phyloP scores from a whole-genome alignment of 441 rosid genomes.

The Aleurites moluccanus region DNA sequence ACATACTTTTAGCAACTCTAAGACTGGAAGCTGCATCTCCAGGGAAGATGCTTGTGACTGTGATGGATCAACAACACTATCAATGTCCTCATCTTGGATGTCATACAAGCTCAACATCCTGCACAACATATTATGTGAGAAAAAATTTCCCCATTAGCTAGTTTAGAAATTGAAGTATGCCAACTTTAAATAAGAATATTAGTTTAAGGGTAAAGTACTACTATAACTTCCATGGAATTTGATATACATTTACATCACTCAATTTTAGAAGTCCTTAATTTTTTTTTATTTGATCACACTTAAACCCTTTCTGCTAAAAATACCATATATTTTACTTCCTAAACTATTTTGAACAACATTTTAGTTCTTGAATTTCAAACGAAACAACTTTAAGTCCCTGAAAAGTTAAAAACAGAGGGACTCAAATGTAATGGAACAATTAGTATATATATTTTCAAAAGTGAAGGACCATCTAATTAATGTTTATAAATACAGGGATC shows the following conservation, averaged over 20 bases:
- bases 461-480: no score
- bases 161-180: conserved; percentile 9
- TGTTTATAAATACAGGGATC: no score
- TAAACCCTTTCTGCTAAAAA: not conserved
- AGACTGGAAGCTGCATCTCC: conserved; percentile 81
- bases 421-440: not conserved
- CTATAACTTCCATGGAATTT: not conserved
- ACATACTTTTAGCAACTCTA: conserved; percentile 89
- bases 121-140: conserved; percentile 26
- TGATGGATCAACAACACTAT: conserved; percentile 56
- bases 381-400: not conserved
- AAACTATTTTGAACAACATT: not conserved
- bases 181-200: not conserved
- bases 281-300: not conserved
- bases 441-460: not conserved
- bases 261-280: not conserved
- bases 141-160: not conserved
- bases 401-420: not conserved
- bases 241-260: not conserved
- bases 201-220: not conserved
- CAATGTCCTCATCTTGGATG: conserved; percentile 79
- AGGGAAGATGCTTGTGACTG: conserved; percentile 58
- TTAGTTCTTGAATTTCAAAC: not conserved
- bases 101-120: conserved; percentile 92
- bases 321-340: not conserved